phyloP scores from a whole-genome alignment of 1,284 basidiomycete species.

The Anthracocystis setariae region DNA sequence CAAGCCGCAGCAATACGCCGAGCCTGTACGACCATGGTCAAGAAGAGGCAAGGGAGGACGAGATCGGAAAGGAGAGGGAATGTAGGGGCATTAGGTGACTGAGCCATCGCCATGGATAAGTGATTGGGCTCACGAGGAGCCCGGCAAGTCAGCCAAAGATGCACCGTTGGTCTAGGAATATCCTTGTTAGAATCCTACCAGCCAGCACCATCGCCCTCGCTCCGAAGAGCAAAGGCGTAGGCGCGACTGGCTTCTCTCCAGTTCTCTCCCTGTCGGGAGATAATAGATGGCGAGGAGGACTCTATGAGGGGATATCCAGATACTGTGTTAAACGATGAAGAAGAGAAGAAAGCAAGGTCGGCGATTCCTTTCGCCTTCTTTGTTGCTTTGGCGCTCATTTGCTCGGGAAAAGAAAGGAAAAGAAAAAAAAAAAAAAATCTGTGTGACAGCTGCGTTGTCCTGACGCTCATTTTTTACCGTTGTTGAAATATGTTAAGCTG shows the following conservation, averaged over 20 bases:
- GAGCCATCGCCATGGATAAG: constrained; percentile 45
- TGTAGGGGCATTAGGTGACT: constrained; percentile 56
- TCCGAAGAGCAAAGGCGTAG: constrained; percentile 26
- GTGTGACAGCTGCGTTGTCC: not conserved
- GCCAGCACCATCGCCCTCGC: constrained; percentile 27
- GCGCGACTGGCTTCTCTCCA: constrained; percentile 43
- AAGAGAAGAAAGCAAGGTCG: constrained; percentile 22
- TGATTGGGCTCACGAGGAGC: constrained; percentile 10
- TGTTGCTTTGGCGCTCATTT: not conserved
- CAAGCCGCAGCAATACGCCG: not conserved
- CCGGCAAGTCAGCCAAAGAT: constrained; percentile 57
- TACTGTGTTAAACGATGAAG: constrained; percentile 57
- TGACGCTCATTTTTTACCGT: not conserved
- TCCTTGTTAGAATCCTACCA: constrained; percentile 54
- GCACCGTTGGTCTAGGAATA: constrained; percentile 51
- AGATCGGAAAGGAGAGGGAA: constrained; percentile 2
- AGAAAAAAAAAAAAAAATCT: not conserved
- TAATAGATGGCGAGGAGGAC: constrained; percentile 52
- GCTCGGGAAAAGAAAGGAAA: not conserved
- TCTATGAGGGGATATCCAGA: constrained; percentile 53
- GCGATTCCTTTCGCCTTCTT: not conserved
- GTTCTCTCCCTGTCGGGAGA: constrained; percentile 50
- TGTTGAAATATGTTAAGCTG: too few species aligned
- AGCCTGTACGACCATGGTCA: not conserved
- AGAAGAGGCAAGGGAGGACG: not conserved